Evolutionary conservation across 176 grass and related monocot species (phyloP), one percentile per base, ranked within the genome.

Genomic region (Aegilops sharonensis): DNA sequence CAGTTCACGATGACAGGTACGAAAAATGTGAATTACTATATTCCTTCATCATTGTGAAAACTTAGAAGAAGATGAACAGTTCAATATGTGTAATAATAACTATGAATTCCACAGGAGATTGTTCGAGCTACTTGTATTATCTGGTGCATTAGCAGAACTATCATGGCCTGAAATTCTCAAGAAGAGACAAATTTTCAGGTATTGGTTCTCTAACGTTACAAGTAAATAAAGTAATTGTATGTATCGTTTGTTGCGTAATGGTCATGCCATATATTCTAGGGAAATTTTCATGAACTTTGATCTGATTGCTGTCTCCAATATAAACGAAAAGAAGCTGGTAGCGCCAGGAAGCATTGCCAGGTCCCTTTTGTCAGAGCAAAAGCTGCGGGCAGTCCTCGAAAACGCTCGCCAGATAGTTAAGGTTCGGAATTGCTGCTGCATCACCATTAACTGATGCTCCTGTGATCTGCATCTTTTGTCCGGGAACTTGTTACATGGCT

Each of bases 81-180:
- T 42, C 64, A 81, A 29, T 47, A 78, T 88, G 5, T 85, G 37
- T 85, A 75, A 85, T 76, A 25, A 59, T 86, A 42, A 35, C 13
- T 23, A 43, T 59, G 18, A 3, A 21, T 77, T 80, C 73, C n/a
- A 78, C 91, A 98, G 95, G 93, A 92, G 84, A 88, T 80, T 99
- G 81, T 96, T 99, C 62, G 97, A 99, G 87, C 88, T 94, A 57
- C 92, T 99, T 81, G 90, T 94, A 83, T 88, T 96, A 75, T 91
- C 92, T 57, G 77, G 90, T 87, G 83, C 97, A 81, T 89, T 99
- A 54, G 97, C 97, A 59, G 97, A 99, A 79, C 92, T 94, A 47
- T 90, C 92, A 68, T 99, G 97, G 97, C 83, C 97, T 23, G 90
- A 89, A 83, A 99, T 97, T 89, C 94, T 96, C 12, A 96, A 88